These are phyloP conservation scores for Huntiella savannae DNA, from an alignment of 2,329 filamentous ascomycete genomes.

Conservation along the genomic window DNA sequence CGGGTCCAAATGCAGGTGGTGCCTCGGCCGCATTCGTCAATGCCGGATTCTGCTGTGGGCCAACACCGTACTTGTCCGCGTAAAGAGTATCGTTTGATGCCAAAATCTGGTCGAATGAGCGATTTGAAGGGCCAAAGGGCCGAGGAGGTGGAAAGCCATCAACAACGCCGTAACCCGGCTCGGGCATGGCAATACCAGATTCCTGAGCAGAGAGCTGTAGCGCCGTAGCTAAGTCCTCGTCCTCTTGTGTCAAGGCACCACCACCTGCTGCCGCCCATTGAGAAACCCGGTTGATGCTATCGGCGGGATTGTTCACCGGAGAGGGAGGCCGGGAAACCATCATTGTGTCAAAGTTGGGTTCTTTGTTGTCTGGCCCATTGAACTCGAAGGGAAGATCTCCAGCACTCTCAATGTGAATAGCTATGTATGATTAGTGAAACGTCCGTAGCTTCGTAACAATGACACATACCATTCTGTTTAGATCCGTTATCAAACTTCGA, in stretches of 20 bases:
- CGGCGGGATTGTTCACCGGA: conserved; percentile 8
- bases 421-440: too few relatives aligned
- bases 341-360: too few relatives aligned
- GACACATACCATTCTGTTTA: too few relatives aligned
- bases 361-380: too few relatives aligned
- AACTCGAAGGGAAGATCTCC: background rate
- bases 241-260: conserved; percentile 22
- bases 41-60: too few relatives aligned
- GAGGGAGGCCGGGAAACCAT: conserved; percentile 40
- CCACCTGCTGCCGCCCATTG: conserved; percentile 27
- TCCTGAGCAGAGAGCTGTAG: conserved; percentile 10
- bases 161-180: conserved; percentile 33
- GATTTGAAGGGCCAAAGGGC: too few relatives aligned
- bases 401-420: background rate
- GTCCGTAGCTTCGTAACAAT: too few relatives aligned
- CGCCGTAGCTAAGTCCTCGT: conserved; percentile 22
- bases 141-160: background rate
- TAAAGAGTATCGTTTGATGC: too few relatives aligned
- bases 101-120: too few relatives aligned
- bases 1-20: conserved; percentile 32
- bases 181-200: conserved; percentile 1
- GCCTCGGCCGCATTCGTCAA: background rate
- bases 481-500: too few relatives aligned
- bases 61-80: too few relatives aligned
- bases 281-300: conserved; percentile 30